phyloP scores from a whole-genome alignment of 441 rosid species.

The Euphorbia corollata region DNA sequence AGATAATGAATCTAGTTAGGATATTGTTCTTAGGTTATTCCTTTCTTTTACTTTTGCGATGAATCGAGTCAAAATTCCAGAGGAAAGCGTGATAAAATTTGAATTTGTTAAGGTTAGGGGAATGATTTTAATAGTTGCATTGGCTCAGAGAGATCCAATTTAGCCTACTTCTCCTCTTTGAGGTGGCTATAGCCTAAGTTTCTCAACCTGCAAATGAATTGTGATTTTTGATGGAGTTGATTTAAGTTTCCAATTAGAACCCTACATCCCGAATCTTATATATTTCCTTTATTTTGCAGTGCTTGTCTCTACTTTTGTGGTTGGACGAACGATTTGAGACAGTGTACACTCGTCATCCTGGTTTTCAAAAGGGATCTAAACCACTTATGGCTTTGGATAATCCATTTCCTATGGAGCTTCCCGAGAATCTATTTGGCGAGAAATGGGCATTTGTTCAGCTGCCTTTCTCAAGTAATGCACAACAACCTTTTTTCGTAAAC shows the following conservation, averaged over 20 bases:
- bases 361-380: conserved; percentile 84
- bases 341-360: conserved; percentile 74
- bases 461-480: conserved; percentile 62
- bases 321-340: conserved; percentile 84
- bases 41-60: no score
- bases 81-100: no score
- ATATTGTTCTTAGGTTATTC: no score
- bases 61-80: no score
- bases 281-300: conserved; percentile 37
- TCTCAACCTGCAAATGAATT: neutral
- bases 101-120: no score
- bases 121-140: no score
- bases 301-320: conserved; percentile 77
- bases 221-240: neutral
- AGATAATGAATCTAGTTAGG: neutral
- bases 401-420: conserved; percentile 91
- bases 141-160: no score
- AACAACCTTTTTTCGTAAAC: neutral
- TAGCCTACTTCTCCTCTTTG: no score
- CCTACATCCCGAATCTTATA: neutral
- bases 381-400: conserved; percentile 78
- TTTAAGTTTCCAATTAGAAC: neutral
- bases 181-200: neutral
- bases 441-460: conserved; percentile 95
- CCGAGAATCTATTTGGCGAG: conserved; percentile 79